These are phyloP conservation scores for Daldinia sp. DNA, from an alignment of 2,329 filamentous ascomycete genomes.

Conservation along the genomic window DNA sequence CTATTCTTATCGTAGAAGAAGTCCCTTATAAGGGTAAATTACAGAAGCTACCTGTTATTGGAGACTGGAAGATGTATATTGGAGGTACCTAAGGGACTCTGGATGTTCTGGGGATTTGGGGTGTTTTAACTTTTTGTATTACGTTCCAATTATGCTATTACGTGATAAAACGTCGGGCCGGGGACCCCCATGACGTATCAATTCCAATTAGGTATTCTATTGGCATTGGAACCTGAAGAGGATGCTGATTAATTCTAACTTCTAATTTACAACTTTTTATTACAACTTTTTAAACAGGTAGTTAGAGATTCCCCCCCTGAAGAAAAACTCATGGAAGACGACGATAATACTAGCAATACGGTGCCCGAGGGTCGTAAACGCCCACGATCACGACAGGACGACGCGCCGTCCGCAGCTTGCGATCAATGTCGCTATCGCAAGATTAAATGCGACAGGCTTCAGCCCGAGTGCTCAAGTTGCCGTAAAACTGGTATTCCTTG, in stretches of 20 bases:
- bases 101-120: too few relatives aligned
- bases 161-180: background rate
- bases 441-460: conserved; percentile 29
- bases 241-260: background rate
- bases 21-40: too few relatives aligned
- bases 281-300: too few relatives aligned
- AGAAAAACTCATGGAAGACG: background rate
- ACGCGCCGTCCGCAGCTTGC: conserved; percentile 26
- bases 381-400: conserved; percentile 13
- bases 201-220: background rate
- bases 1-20: background rate
- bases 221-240: background rate
- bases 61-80: too few relatives aligned
- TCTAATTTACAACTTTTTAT: background rate
- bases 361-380: conserved; percentile 24
- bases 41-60: too few relatives aligned
- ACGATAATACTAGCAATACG: background rate
- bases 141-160: too few relatives aligned
- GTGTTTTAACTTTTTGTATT: too few relatives aligned
- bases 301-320: too few relatives aligned
- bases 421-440: conserved; percentile 34
- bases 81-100: too few relatives aligned
- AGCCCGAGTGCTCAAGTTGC: conserved; percentile 32
- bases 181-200: background rate
- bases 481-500: conserved; percentile 4